A percentile compares a stretch with the other conserved stretches of the same genome.
Conservation (phyloP, 2,329 filamentous ascomycete species). For the Geoglossum cookeanum region DNA sequence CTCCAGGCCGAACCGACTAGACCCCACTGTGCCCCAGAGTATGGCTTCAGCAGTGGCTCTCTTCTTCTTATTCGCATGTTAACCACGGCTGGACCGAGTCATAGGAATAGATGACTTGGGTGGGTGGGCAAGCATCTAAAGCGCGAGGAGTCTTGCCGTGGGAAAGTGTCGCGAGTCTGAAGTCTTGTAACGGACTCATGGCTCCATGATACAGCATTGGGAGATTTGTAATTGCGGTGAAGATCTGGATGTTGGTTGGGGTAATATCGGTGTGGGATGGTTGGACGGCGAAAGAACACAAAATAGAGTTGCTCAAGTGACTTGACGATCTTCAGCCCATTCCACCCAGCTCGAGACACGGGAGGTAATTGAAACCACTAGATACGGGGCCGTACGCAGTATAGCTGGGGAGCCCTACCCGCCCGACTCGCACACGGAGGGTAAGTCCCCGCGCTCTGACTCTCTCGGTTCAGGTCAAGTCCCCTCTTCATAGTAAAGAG, state of each 20-base stretch:
- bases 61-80: neutral
- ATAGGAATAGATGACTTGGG: neutral
- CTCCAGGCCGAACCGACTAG: neutral
- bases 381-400: no score
- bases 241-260: neutral
- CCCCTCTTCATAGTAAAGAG: no score
- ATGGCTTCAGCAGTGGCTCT: neutral
- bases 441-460: no score
- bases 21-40: neutral
- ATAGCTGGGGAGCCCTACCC: neutral
- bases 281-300: neutral
- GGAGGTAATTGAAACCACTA: neutral
- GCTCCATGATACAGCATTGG: neutral
- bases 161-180: neutral
- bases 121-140: neutral
- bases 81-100: neutral
- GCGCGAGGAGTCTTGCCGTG: neutral
- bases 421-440: no score
- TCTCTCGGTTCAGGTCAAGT: no score
- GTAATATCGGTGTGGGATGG: neutral
- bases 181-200: neutral
- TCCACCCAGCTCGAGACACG: neutral
- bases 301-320: neutral
- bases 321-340: neutral
- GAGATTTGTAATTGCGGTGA: neutral